Conservation (phyloP, 345 rosid genomes). For the Brassica juncea region DNA sequence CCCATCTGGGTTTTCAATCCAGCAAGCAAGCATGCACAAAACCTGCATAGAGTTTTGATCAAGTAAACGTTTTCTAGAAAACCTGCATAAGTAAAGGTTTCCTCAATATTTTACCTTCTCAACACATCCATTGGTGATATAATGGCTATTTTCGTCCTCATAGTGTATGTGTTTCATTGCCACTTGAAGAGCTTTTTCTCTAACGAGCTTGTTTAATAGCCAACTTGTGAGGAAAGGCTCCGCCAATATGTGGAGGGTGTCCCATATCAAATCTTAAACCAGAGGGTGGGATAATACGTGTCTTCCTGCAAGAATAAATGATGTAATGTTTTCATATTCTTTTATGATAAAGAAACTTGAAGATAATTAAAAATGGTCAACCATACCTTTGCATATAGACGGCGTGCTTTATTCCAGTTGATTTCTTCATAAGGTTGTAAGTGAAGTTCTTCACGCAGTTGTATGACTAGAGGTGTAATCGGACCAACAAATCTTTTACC, state of each 20-base stretch:
- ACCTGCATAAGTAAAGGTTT: no score
- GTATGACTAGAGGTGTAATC: slow-evolving; percentile 41
- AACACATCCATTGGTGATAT: slow-evolving; percentile 55
- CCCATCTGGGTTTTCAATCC: slow-evolving; percentile 66
- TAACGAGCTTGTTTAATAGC: slow-evolving; percentile 53
- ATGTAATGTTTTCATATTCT: neutral
- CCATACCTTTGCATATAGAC: slow-evolving; percentile 53
- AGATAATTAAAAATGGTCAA: neutral
- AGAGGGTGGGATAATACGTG: slow-evolving; percentile 47
- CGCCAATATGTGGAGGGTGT: slow-evolving; percentile 39
- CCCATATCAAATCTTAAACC: slow-evolving; percentile 66
- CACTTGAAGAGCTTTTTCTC: slow-evolving; percentile 49
- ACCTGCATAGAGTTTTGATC: slow-evolving; percentile 27
- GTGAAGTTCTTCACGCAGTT: slow-evolving; percentile 61
- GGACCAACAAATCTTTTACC: slow-evolving; percentile 63
- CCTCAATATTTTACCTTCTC: slow-evolving; percentile 48
- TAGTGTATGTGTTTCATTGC: slow-evolving; percentile 62
- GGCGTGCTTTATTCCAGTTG: slow-evolving; percentile 56
- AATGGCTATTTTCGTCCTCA: slow-evolving; percentile 59
- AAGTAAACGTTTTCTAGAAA: no score
- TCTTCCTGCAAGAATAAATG: slow-evolving; percentile 51
- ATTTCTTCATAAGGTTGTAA: slow-evolving; percentile 47
- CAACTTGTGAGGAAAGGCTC: slow-evolving; percentile 58
- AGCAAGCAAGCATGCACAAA: slow-evolving; percentile 57
- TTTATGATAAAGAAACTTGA: neutral